A percentile compares a stretch with the other conserved stretches of the same genome.
phyloP scores from a whole-genome alignment of 1,139 yeast genomes.

The Geotrichum australiense region DNA sequence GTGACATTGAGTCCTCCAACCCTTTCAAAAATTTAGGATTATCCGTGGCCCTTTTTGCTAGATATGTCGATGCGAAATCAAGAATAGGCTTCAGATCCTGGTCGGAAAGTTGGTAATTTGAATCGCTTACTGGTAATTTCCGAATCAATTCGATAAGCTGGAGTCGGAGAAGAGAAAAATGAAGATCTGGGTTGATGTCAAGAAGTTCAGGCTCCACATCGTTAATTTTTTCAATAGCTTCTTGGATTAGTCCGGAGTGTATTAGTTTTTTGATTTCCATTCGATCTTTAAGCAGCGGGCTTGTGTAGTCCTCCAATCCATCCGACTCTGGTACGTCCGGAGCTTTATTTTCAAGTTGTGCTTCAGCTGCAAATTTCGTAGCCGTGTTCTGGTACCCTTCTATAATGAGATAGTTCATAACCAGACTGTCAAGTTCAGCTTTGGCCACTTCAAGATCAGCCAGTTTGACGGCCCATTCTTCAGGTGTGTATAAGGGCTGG shows the following conservation, averaged over 20 bases:
- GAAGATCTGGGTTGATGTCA: slow-evolving; percentile 32
- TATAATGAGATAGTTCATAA: slow-evolving; percentile 36
- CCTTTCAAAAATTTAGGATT: slow-evolving; percentile 31
- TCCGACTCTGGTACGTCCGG: not conserved
- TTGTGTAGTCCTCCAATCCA: not conserved
- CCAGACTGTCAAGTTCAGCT: slow-evolving; percentile 31
- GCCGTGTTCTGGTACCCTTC: slow-evolving; percentile 39
- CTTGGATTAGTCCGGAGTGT: slow-evolving; percentile 32
- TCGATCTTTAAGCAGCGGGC: slow-evolving; percentile 27
- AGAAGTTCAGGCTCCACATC: slow-evolving; percentile 37
- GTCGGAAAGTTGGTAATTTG: slow-evolving; percentile 15
- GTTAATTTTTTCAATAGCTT: slow-evolving; percentile 36
- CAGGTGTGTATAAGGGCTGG: slow-evolving; percentile 24
- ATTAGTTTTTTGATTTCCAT: slow-evolving; percentile 32
- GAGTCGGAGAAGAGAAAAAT: slow-evolving; percentile 34
- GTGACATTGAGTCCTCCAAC: slow-evolving; percentile 38
- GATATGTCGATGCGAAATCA: slow-evolving; percentile 35
- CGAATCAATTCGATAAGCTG: slow-evolving; percentile 39
- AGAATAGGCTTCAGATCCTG: slow-evolving; percentile 31
- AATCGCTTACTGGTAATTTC: slow-evolving; percentile 20
- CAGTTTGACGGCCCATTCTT: slow-evolving; percentile 28
- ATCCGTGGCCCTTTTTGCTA: slow-evolving; percentile 35
- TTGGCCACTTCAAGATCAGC: slow-evolving; percentile 25
- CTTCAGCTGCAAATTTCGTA: slow-evolving; percentile 34
- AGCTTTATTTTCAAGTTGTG: slow-evolving; percentile 22